phyloP scores from a whole-genome alignment of 2,329 filamentous ascomycete genomes.

The Pyrenophora seminiperda region DNA sequence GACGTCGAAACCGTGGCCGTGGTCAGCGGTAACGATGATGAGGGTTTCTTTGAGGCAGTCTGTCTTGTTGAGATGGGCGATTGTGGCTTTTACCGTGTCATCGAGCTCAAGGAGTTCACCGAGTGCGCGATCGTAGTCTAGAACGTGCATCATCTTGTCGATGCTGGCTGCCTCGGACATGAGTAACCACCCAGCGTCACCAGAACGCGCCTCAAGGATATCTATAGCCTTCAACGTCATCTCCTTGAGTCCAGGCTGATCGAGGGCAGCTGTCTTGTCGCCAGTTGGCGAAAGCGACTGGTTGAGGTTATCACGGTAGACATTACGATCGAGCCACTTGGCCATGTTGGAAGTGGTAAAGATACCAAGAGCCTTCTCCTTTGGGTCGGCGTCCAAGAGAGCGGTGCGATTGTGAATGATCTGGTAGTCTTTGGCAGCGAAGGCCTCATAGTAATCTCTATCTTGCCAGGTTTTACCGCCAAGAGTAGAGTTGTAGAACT shows the following conservation, averaged over 20 bases:
- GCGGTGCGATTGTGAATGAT: slow-evolving; percentile 76
- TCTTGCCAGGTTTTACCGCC: slow-evolving; percentile 68
- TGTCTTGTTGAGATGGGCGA: slow-evolving; percentile 69
- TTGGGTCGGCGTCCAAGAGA: slow-evolving; percentile 62
- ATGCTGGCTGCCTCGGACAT: slow-evolving; percentile 87
- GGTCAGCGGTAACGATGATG: slow-evolving; percentile 81
- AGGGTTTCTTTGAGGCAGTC: slow-evolving; percentile 75
- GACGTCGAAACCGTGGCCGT: slow-evolving; percentile 88
- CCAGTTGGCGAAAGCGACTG: slow-evolving; percentile 73
- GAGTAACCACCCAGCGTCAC: slow-evolving; percentile 78
- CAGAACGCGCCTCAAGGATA: slow-evolving; percentile 68
- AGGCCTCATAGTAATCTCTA: slow-evolving; percentile 74
- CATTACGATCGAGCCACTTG: slow-evolving; percentile 84
- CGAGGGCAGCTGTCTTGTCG: slow-evolving; percentile 65
- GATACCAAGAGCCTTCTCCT: slow-evolving; percentile 72
- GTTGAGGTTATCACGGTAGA: slow-evolving; percentile 73
- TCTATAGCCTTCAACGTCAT: slow-evolving; percentile 90
- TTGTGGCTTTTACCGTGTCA: slow-evolving; percentile 77
- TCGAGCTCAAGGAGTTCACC: slow-evolving; percentile 85
- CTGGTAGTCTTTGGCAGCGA: slow-evolving; percentile 72
- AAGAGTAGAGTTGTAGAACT: slow-evolving; percentile 65
- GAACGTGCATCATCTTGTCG: slow-evolving; percentile 85
- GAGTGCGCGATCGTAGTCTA: slow-evolving; percentile 85
- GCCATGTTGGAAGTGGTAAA: slow-evolving; percentile 77
- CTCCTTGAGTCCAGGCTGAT: slow-evolving; percentile 83